phyloP scores from a whole-genome alignment of 768 basidiomycete genomes.

The Astraeus odoratus region DNA sequence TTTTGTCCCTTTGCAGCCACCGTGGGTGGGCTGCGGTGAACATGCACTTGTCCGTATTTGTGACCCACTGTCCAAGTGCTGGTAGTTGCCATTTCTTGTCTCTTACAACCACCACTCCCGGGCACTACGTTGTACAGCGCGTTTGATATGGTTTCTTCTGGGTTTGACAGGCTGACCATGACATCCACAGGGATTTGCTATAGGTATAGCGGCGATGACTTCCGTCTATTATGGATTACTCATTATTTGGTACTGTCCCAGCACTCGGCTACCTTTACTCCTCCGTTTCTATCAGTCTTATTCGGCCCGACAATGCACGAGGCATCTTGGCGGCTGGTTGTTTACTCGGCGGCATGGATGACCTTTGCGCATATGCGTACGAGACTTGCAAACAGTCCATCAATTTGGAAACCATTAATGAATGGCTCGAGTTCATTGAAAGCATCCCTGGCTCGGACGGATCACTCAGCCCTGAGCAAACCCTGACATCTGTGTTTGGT shows the following conservation, averaged over 20 bases:
- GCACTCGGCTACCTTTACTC: slow-evolving; percentile 82
- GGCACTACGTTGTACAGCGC: slow-evolving; percentile 15
- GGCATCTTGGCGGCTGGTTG: slow-evolving; percentile 81
- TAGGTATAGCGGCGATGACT: slow-evolving; percentile 38
- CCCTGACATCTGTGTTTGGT: slow-evolving; percentile 59
- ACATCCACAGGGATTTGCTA: slow-evolving; percentile 57
- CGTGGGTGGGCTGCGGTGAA: slow-evolving; percentile 16
- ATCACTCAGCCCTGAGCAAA: slow-evolving; percentile 35
- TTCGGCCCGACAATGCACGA: slow-evolving; percentile 75
- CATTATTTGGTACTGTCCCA: slow-evolving; percentile 25
- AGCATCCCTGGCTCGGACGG: slow-evolving; percentile 47
- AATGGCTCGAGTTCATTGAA: slow-evolving; percentile 76
- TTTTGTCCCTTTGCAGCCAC: slow-evolving; percentile 27
- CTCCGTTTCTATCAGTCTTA: slow-evolving; percentile 55
- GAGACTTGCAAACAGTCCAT: slow-evolving; percentile 71
- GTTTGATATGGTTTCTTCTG: slow-evolving; percentile 6
- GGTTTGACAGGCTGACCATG: slow-evolving; percentile 15
- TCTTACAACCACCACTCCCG: slow-evolving; percentile 12
- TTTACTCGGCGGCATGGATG: slow-evolving; percentile 82
- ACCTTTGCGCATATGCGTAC: slow-evolving; percentile 75
- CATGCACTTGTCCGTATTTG: slow-evolving; percentile 13
- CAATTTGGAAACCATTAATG: slow-evolving; percentile 62
- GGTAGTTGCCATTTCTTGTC: slow-evolving; percentile 10
- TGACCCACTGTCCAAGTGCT: slow-evolving; percentile 11
- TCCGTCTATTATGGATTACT: slow-evolving; percentile 8